Conservation (phyloP, 2,329 filamentous ascomycete species). For the Cyanodermella asteris region DNA sequence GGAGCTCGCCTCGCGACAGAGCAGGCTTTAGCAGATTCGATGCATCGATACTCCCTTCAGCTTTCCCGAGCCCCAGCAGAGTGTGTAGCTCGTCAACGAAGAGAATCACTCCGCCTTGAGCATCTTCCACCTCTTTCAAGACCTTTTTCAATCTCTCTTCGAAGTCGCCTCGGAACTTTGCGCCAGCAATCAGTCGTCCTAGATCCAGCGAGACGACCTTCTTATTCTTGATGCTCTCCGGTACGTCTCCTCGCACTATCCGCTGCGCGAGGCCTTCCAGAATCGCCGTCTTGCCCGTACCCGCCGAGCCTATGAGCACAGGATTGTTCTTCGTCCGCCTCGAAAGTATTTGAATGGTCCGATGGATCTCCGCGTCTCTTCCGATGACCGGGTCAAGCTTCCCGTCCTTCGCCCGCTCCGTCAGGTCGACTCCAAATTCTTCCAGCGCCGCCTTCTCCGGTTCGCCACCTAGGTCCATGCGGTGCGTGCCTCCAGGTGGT, state of each 20-base stretch:
- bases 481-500: slow-evolving; percentile 77
- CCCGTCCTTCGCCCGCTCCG: slow-evolving; percentile 60
- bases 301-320: slow-evolving; percentile 68
- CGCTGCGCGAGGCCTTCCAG: slow-evolving; percentile 74
- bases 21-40: slow-evolving; percentile 89
- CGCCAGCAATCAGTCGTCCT: slow-evolving; percentile 80
- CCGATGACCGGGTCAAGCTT: slow-evolving; percentile 95
- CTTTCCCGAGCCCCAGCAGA: slow-evolving; percentile 76
- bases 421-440: slow-evolving; percentile 78
- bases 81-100: slow-evolving; percentile 93
- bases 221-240: slow-evolving; percentile 90
- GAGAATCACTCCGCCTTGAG: slow-evolving; percentile 72
- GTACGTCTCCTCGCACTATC: slow-evolving; percentile 80
- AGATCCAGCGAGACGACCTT: slow-evolving; percentile 71
- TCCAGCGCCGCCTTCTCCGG: slow-evolving; percentile 70
- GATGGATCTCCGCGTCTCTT: slow-evolving; percentile 71
- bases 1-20: slow-evolving; percentile 74
- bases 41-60: slow-evolving; percentile 89
- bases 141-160: slow-evolving; percentile 86
- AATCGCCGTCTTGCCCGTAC: slow-evolving; percentile 85
- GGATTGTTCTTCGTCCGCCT: slow-evolving; percentile 90
- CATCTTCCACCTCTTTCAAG: slow-evolving; percentile 72
- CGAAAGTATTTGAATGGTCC: slow-evolving; percentile 85
- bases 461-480: slow-evolving; percentile 67
- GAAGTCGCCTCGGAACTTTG: slow-evolving; percentile 89